A percentile compares a stretch with the other conserved stretches of the same genome.
These are phyloP conservation scores for Inosperma sp. DNA, from an alignment of 768 basidiomycete genomes.

Conservation along the genomic window DNA sequence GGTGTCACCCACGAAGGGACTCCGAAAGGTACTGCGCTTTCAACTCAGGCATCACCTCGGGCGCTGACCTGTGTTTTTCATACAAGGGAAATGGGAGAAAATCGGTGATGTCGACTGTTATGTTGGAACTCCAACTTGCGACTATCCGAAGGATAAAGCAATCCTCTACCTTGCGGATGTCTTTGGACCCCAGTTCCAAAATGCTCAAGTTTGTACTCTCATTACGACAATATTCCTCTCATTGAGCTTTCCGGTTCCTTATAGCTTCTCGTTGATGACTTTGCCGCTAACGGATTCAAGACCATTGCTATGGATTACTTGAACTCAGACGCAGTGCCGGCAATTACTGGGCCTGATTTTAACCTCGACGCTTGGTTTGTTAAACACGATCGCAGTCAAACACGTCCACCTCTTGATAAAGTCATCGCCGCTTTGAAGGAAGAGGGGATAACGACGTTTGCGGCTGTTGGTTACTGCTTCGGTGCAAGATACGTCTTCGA, in stretches of 20 bases:
- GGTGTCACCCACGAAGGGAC: constrained; percentile 51
- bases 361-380: constrained; percentile 45
- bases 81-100: constrained; percentile 42
- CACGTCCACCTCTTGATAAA: constrained; percentile 50
- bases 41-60: background rate
- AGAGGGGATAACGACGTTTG: constrained; percentile 54
- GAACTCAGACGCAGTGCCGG: constrained; percentile 38
- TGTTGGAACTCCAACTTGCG: constrained; percentile 46
- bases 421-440: constrained; percentile 54
- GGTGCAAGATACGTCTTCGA: constrained; percentile 66
- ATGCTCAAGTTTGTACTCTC: constrained; percentile 26
- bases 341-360: constrained; percentile 30
- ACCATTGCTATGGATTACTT: constrained; percentile 40
- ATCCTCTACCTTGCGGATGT: constrained; percentile 52
- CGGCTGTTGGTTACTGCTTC: constrained; percentile 65
- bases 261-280: constrained; percentile 34
- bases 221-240: background rate
- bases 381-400: constrained; percentile 36
- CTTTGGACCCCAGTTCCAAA: constrained; percentile 46
- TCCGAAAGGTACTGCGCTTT: constrained; percentile 33
- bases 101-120: constrained; percentile 51
- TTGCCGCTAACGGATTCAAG: constrained; percentile 45
- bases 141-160: constrained; percentile 52
- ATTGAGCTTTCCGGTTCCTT: background rate
- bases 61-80: background rate